Base-by-base conservation (phyloP, 2,329 filamentous ascomycete species). In the Fusarium sp. region DNA sequence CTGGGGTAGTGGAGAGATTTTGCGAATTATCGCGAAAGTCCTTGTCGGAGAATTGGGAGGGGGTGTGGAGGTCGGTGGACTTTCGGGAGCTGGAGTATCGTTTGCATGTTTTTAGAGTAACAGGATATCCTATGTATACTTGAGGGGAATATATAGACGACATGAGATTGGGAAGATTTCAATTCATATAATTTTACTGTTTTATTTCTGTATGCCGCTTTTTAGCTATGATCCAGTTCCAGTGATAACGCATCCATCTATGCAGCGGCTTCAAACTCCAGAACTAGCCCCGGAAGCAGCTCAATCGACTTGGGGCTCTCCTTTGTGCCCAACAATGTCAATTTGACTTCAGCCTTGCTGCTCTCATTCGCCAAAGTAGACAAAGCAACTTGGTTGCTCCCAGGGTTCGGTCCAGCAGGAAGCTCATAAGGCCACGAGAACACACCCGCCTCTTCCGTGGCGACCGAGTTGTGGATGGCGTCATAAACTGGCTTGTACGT, bases 401-500 rank as follows among this genome's bases (percentile, higher is more conserved):
- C 77, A 5, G 66, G 11, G 2, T 67, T 72, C 0, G 68, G 68
- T 0, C 77, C 74, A 45, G 73, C 72, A 5, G 76, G 69, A 0
- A 76, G 62, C 1, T 75, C 67, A 27, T 72, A 79, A 2, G 68
- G 62, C 77, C 77, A 79, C 0, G 69, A 74, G 23, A 69, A 35
- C 9, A 41, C 64, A 2, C 67, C 61, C 2, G 45, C 23, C n/a
- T 62, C 57, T 1, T 50, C 56, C 5, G 34, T 4, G 1, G 62
- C 65, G 3, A 25, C 59, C 18, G 63, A 16, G 30, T 64, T 64
- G 37, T 81, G 79, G 35, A 83, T 79, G 1, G 79, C 81, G 2
- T 77, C 76, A 50, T 82, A 82, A 6, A 81, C 74, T 1, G 62
- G 66, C 14, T 69, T 70, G 1, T 80, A 75, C 0, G 57, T 62